Conservation (phyloP, 164 flowering plant species). For the Dillenia turbinata region DNA sequence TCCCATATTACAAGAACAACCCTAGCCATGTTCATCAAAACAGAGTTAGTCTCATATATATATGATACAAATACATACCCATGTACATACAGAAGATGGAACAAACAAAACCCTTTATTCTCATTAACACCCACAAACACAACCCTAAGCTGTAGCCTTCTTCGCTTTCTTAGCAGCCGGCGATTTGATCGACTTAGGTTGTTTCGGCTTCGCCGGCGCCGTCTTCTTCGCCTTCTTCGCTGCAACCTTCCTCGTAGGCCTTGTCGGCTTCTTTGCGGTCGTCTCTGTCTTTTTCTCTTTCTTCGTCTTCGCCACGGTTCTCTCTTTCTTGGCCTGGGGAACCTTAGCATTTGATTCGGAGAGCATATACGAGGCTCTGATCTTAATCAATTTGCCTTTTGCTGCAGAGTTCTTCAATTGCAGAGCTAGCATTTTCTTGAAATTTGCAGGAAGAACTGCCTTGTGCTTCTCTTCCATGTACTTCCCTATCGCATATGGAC, state of each 20-base stretch:
- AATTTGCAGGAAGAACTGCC: conserved; percentile 56
- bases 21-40: neutral
- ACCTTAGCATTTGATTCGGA: conserved; percentile 22
- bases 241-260: conserved; percentile 26
- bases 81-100: too few species aligned
- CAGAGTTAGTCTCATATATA: too few species aligned
- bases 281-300: neutral
- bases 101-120: too few species aligned
- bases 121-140: too few species aligned
- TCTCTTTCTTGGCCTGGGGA: conserved; percentile 21
- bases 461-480: conserved; percentile 82
- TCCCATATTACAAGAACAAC: too few species aligned
- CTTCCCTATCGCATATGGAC: conserved; percentile 80
- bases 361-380: conserved; percentile 75
- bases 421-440: conserved; percentile 55
- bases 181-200: conserved; percentile 59
- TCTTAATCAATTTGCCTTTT: conserved; percentile 57
- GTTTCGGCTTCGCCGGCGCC: conserved; percentile 46
- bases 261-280: conserved; percentile 11
- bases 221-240: conserved; percentile 32
- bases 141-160: conserved; percentile 24
- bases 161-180: conserved; percentile 57
- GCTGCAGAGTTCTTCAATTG: conserved; percentile 62
- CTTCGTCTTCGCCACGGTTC: neutral
- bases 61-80: too few species aligned